Evolutionary conservation across 805 yeast species (phyloP).

Genomic region (Candida vaughaniae): DNA sequence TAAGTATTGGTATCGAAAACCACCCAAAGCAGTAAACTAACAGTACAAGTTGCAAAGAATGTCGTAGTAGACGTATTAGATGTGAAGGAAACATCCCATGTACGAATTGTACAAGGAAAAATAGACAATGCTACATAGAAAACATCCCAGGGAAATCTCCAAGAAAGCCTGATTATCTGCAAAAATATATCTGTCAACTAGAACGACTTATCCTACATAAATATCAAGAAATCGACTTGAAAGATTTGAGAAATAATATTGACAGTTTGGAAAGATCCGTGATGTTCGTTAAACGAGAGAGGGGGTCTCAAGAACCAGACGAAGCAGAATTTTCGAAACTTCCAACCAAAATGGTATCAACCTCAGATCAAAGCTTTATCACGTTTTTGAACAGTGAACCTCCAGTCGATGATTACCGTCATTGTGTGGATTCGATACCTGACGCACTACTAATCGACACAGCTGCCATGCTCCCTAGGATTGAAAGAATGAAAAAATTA

Average conservation of each 20-base stretch:
- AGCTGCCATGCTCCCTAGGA: constrained; percentile 12
- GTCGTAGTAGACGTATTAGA: too few species aligned
- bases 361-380: constrained; percentile 18
- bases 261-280: constrained; percentile 14
- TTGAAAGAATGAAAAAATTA: constrained; percentile 9
- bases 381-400: constrained; percentile 13
- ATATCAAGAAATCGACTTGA: constrained; percentile 10
- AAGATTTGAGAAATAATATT: constrained; percentile 11
- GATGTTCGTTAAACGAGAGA: constrained; percentile 4
- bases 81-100: too few species aligned
- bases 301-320: neutral
- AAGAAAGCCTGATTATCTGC: too few species aligned
- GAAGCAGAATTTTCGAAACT: constrained; percentile 1
- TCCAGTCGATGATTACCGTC: constrained; percentile 5
- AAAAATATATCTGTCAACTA: constrained; percentile 13
- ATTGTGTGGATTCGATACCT: constrained; percentile 7
- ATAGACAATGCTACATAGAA: too few species aligned
- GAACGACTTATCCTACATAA: constrained; percentile 15
- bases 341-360: constrained; percentile 11
- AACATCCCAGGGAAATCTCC: too few species aligned
- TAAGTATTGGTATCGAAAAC: too few species aligned
- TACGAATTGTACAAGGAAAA: too few species aligned
- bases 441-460: constrained; percentile 10
- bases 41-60: too few species aligned
- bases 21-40: too few species aligned